These are phyloP conservation scores for Vanilla planifolia DNA, from an alignment of 106 monocot genomes.

Conservation along the genomic window DNA sequence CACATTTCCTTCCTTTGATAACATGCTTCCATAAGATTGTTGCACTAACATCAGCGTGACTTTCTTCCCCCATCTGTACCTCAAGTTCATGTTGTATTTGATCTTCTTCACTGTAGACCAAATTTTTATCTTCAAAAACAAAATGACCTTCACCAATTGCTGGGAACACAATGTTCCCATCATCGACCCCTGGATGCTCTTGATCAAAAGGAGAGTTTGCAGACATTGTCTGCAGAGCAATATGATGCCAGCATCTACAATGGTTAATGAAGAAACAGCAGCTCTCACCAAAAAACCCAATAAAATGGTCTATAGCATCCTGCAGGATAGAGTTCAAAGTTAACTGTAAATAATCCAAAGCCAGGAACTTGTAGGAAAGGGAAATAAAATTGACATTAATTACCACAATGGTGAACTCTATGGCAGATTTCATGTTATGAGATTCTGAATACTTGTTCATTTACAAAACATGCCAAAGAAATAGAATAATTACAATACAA, in stretches of 20 bases:
- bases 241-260: neutral
- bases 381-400: too few relatives aligned
- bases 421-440: too few relatives aligned
- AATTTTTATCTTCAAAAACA: conserved; percentile 43
- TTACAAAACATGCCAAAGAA: too few relatives aligned
- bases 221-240: conserved; percentile 24
- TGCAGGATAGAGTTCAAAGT: neutral
- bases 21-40: conserved; percentile 55
- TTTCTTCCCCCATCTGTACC: conserved; percentile 27
- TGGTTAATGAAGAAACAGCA: neutral
- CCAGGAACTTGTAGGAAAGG: neutral
- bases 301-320: neutral
- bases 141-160: conserved; percentile 34
- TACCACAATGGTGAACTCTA: too few relatives aligned
- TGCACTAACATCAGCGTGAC: conserved; percentile 29
- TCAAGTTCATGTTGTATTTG: conserved; percentile 33
- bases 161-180: conserved; percentile 33
- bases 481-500: too few relatives aligned
- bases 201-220: conserved; percentile 22
- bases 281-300: neutral
- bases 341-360: neutral
- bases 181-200: conserved; percentile 21
- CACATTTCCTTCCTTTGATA: conserved; percentile 45
- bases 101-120: conserved; percentile 30
- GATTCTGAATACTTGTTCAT: too few relatives aligned